Evolutionary conservation across 225 moss, liverwort and hornwort species (phyloP).

Genomic region (Pleurozium schreberi): DNA sequence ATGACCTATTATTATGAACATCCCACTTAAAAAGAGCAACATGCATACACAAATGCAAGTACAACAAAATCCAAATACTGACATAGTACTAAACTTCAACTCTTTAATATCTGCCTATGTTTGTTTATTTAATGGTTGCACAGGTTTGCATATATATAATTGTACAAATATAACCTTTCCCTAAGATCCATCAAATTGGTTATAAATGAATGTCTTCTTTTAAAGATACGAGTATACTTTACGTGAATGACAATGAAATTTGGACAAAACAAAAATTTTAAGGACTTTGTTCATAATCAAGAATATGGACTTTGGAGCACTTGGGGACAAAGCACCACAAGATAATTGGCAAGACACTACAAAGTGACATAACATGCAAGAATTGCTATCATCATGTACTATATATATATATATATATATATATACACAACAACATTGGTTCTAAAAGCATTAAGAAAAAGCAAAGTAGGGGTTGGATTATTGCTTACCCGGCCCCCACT

Average conservation of each 20-base stretch:
- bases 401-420: neutral
- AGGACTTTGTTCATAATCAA: neutral
- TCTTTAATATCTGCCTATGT: too few relatives aligned
- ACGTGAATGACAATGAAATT: too few relatives aligned
- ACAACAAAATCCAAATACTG: neutral
- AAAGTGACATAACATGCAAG: neutral
- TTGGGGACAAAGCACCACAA: neutral
- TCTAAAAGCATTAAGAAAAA: neutral
- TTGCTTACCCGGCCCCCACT: slow-evolving; percentile 16
- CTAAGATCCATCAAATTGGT: neutral
- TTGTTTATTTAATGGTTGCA: neutral
- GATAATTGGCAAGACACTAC: neutral
- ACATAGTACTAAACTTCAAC: neutral
- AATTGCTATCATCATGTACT: neutral
- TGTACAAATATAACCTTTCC: too few relatives aligned
- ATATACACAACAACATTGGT: neutral
- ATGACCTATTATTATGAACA: neutral
- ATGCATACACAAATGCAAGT: neutral
- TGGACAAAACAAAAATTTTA: neutral
- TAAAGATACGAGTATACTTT: neutral
- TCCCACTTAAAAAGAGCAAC: neutral
- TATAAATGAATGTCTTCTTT: neutral
- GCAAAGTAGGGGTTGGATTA: neutral
- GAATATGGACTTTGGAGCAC: neutral
- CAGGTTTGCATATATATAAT: neutral